A percentile compares a stretch with the other conserved stretches of the same genome.
Conservation (phyloP, 2,329 filamentous ascomycete species). For the Claviceps digitariae region DNA sequence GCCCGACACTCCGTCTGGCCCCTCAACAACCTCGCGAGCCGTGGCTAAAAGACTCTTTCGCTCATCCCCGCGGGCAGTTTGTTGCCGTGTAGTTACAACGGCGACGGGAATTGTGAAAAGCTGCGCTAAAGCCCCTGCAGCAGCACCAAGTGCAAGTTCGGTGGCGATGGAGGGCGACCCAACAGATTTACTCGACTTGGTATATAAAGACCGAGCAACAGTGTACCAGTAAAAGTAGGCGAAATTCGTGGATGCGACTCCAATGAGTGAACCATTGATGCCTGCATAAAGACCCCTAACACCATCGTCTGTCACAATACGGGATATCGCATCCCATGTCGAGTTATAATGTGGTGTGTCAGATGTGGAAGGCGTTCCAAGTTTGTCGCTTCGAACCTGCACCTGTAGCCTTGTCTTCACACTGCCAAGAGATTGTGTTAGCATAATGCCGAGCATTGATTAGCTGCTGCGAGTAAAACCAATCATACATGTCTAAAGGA, state of each 20-base stretch:
- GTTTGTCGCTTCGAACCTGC: conserved; percentile 56
- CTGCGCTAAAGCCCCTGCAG: conserved; percentile 83
- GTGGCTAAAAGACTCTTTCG: conserved; percentile 80
- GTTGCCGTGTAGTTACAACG: conserved; percentile 89
- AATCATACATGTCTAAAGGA: conserved; percentile 80
- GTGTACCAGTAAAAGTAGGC: conserved; percentile 99
- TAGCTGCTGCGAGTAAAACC: neutral
- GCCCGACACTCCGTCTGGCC: conserved; percentile 78
- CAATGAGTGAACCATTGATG: conserved; percentile 72
- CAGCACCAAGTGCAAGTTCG: conserved; percentile 73
- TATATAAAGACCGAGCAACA: conserved; percentile 68
- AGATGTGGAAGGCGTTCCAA: conserved; percentile 23
- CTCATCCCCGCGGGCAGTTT: conserved; percentile 76
- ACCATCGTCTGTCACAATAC: conserved; percentile 73
- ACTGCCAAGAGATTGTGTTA: conserved; percentile 28
- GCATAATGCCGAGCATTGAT: neutral
- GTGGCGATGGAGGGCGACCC: conserved; percentile 59
- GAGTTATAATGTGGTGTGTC: conserved; percentile 64
- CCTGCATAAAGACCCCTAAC: conserved; percentile 74
- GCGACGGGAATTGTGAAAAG: conserved; percentile 93
- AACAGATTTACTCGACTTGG: conserved; percentile 39
- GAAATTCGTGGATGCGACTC: conserved; percentile 95
- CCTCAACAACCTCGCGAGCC: conserved; percentile 74
- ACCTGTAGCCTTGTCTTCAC: conserved; percentile 96
- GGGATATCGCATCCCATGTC: conserved; percentile 75